These are phyloP conservation scores for Suillus spraguei DNA, from an alignment of 768 basidiomycete species.

Conservation along the genomic window DNA sequence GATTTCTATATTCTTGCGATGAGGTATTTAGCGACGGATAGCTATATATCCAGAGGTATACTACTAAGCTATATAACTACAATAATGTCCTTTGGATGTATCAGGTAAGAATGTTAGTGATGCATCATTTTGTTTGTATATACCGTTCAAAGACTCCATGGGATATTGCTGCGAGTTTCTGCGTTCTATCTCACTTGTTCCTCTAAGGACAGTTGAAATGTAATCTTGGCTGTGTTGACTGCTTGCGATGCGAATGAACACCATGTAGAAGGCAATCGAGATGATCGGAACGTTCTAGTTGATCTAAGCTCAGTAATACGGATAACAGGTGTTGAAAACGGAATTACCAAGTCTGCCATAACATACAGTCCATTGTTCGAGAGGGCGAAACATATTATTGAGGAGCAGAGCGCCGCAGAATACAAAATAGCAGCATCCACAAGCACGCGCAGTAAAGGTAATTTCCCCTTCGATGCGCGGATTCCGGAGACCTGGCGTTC, in stretches of 20 bases:
- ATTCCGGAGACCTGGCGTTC: not conserved
- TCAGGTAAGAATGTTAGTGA: not conserved
- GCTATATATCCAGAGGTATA: not conserved
- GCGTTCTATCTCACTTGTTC: not conserved
- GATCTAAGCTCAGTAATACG: not conserved
- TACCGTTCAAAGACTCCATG: not conserved
- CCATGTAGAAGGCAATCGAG: constrained; percentile 17
- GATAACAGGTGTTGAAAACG: not conserved
- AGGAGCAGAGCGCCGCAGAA: constrained; percentile 10
- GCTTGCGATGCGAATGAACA: constrained; percentile 10
- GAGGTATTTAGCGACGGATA: too few relatives aligned
- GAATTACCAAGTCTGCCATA: constrained; percentile 3
- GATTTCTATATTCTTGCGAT: not conserved
- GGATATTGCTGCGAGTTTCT: not conserved
- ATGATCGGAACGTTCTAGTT: constrained; percentile 9
- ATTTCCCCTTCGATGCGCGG: not conserved
- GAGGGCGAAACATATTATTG: constrained; percentile 6
- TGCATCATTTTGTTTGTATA: not conserved
- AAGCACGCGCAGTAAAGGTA: not conserved
- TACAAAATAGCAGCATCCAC: constrained; percentile 7
- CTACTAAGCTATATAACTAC: not conserved
- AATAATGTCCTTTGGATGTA: not conserved
- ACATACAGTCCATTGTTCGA: constrained; percentile 9
- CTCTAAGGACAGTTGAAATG: not conserved
- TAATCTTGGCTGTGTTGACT: not conserved